phyloP scores from a whole-genome alignment of 352 stramenopile species.

The Phytopythium sindhum region DNA sequence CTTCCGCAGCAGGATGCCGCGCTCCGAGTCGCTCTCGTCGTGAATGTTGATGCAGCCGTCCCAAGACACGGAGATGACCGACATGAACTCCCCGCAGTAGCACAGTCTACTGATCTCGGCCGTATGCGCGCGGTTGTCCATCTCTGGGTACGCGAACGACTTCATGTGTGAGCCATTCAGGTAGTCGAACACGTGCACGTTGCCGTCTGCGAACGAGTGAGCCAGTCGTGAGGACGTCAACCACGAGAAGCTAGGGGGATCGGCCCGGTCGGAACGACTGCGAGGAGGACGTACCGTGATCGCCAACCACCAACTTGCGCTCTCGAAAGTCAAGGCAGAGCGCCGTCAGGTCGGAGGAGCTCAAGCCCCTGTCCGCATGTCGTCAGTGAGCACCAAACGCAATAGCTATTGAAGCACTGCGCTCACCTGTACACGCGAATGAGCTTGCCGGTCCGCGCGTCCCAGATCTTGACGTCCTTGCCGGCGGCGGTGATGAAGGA shows the following conservation, averaged over 20 bases:
- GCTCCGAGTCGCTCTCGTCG: conserved; percentile 82
- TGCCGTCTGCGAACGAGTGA: conserved; percentile 32
- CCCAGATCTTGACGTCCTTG: conserved; percentile 87
- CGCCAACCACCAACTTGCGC: conserved; percentile 84
- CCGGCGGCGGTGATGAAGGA: conserved; percentile 81
- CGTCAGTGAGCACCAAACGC: neutral
- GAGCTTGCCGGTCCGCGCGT: conserved; percentile 77
- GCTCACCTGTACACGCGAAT: conserved; percentile 71
- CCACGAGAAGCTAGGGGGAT: no score
- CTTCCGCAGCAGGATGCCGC: conserved; percentile 67
- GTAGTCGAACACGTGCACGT: conserved; percentile 85
- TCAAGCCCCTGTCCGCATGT: conserved; percentile 33
- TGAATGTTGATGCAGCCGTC: conserved; percentile 81
- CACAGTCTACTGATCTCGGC: conserved; percentile 73
- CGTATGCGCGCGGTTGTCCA: conserved; percentile 60
- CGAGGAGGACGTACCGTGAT: conserved; percentile 43
- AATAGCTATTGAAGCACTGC: no score
- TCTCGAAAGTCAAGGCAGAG: conserved; percentile 79
- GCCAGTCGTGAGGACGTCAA: neutral
- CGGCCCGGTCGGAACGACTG: neutral
- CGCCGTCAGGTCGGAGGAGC: conserved; percentile 67
- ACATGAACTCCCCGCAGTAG: conserved; percentile 84
- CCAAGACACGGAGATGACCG: conserved; percentile 82
- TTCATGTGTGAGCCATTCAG: conserved; percentile 88
- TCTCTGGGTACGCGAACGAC: conserved; percentile 69